Evolutionary conservation across 208 protist genomes (phyloP).

Genomic region (Wallacemonas sp.): DNA sequence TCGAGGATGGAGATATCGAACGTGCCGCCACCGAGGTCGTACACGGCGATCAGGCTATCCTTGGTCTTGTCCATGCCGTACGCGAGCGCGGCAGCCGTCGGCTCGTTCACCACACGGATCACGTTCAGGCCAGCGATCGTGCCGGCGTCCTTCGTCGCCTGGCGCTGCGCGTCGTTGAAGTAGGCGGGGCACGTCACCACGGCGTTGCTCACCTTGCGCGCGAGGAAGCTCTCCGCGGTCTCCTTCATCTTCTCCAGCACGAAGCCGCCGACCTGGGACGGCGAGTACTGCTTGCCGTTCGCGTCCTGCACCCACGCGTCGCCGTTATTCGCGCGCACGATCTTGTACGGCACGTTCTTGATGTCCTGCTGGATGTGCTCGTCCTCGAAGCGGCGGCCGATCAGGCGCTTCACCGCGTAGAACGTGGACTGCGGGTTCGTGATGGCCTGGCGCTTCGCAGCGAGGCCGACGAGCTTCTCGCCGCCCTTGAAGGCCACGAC

Average conservation of each 20-base stretch:
- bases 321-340: conserved; percentile 82
- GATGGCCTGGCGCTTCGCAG: conserved; percentile 79
- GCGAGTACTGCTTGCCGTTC: conserved; percentile 82
- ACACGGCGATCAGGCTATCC: conserved; percentile 56
- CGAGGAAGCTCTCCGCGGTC: conserved; percentile 38
- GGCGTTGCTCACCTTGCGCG: conserved; percentile 64
- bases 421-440: conserved; percentile 79
- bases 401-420: conserved; percentile 87
- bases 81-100: conserved; percentile 94
- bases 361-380: conserved; percentile 70
- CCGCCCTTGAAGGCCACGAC: conserved; percentile 80
- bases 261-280: conserved; percentile 78
- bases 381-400: conserved; percentile 72
- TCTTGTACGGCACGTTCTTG: conserved; percentile 95
- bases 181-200: conserved; percentile 97
- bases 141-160: conserved; percentile 98
- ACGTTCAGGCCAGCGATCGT: conserved; percentile 95
- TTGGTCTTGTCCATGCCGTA: conserved; percentile 26
- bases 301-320: conserved; percentile 95
- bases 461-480: conserved; percentile 77
- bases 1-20: conserved; percentile 98
- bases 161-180: conserved; percentile 98
- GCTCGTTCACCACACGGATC: conserved; percentile 99
- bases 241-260: conserved; percentile 89
- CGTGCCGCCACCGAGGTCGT: conserved; percentile 91